phyloP scores from a whole-genome alignment of 2,329 filamentous ascomycete genomes.

The Stromatinia cepivora region DNA sequence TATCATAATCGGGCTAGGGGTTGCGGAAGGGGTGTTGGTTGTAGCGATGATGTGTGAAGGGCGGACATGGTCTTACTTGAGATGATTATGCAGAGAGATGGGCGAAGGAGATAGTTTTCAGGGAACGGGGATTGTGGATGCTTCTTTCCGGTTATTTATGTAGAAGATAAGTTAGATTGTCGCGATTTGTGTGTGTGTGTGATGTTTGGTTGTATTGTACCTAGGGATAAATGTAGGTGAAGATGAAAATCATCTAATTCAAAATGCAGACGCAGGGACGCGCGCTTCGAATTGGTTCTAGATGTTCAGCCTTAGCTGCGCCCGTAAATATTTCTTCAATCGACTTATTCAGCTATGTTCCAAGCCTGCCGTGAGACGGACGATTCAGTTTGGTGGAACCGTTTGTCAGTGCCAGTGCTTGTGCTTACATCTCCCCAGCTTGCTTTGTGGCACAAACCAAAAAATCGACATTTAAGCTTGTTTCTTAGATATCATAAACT shows the following conservation, averaged over 20 bases:
- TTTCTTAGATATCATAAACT: not conserved
- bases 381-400: slow-evolving; percentile 16
- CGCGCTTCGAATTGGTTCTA: slow-evolving; percentile 16
- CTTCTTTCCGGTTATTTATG: not conserved
- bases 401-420: slow-evolving; percentile 7
- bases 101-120: not conserved
- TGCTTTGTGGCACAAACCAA: slow-evolving; percentile 12
- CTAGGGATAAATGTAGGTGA: not conserved
- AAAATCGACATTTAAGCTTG: slow-evolving; percentile 19
- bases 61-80: slow-evolving; percentile 7
- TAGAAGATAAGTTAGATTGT: not conserved
- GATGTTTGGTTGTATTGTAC: slow-evolving; percentile 6
- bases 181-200: not conserved
- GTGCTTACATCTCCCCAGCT: slow-evolving; percentile 8
- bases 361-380: slow-evolving; percentile 13
- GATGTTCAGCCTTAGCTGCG: slow-evolving; percentile 22
- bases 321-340: slow-evolving; percentile 1
- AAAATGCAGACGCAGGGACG: slow-evolving; percentile 20
- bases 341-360: slow-evolving; percentile 19
- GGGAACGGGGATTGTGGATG: not conserved
- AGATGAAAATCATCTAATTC: not conserved
- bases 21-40: not conserved
- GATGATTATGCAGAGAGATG: slow-evolving; percentile 14
- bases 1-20: not conserved
- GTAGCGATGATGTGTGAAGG: not conserved